These are phyloP conservation scores for Lactarius quietus DNA, from an alignment of 768 basidiomycete genomes.

Conservation along the genomic window DNA sequence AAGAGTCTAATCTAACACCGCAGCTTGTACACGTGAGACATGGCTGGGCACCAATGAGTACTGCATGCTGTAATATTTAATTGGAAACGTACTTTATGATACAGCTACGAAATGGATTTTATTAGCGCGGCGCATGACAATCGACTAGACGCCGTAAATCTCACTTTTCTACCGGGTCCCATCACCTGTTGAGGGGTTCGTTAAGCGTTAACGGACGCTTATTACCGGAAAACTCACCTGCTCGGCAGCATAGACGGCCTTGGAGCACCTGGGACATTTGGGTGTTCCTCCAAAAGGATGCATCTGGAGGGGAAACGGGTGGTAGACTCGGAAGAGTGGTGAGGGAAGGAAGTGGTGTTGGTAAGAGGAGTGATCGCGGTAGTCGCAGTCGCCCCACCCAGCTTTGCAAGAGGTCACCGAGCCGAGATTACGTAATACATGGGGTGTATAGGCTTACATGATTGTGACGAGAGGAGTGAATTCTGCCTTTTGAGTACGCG, in stretches of 20 bases:
- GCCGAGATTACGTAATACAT: background rate
- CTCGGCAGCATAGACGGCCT: conserved; percentile 83
- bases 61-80: conserved; percentile 8
- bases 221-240: conserved; percentile 48
- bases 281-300: conserved; percentile 71
- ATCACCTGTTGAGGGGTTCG: conserved; percentile 49
- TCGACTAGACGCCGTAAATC: conserved; percentile 26
- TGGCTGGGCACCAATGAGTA: conserved; percentile 43
- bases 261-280: conserved; percentile 68
- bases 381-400: conserved; percentile 3
- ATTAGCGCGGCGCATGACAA: conserved; percentile 4
- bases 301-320: conserved; percentile 38
- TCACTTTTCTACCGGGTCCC: conserved; percentile 86
- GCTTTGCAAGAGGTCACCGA: background rate
- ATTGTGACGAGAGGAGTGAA: background rate
- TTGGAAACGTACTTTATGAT: conserved; percentile 59
- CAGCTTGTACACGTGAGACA: conserved; percentile 79
- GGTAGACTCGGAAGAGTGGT: background rate
- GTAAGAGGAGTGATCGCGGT: background rate
- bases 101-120: conserved; percentile 47
- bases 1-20: conserved; percentile 73
- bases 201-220: background rate
- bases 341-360: background rate
- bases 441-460: background rate
- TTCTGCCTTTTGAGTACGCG: background rate